These are phyloP conservation scores for Cyclaneusma minus DNA, from an alignment of 2,329 filamentous ascomycete genomes.

Conservation along the genomic window DNA sequence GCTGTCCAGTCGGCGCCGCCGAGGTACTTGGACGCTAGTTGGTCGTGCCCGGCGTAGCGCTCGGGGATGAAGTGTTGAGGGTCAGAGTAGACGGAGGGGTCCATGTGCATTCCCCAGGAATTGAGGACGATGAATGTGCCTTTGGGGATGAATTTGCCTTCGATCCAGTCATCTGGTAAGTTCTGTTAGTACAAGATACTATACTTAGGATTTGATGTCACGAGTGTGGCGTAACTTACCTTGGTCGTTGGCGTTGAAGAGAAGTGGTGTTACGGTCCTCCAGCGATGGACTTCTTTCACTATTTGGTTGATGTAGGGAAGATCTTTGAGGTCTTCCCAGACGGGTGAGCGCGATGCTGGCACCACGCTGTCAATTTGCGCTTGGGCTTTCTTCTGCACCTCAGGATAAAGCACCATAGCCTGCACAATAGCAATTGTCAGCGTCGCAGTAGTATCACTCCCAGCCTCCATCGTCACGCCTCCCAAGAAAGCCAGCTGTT, in stretches of 20 bases:
- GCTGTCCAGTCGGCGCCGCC: too few relatives aligned
- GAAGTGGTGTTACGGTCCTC: constrained; percentile 27
- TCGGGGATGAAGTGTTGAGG: constrained; percentile 28
- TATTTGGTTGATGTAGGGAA: constrained; percentile 27
- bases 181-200: constrained; percentile 13
- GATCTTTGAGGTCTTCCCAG: constrained; percentile 24
- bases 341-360: constrained; percentile 27
- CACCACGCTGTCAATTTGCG: constrained; percentile 30
- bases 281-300: constrained; percentile 30
- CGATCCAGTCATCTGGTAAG: constrained; percentile 18
- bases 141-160: constrained; percentile 21
- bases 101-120: constrained; percentile 21
- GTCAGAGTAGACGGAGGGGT: constrained; percentile 23
- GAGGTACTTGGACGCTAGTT: background rate
- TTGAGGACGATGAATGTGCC: constrained; percentile 22
- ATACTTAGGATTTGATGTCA: constrained; percentile 24
- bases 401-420: constrained; percentile 27
- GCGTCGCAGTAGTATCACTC: constrained; percentile 23
- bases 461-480: constrained; percentile 21
- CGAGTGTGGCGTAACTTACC: constrained; percentile 26
- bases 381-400: constrained; percentile 29
- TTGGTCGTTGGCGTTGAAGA: constrained; percentile 29
- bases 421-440: constrained; percentile 22
- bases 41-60: constrained; percentile 16
- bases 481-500: constrained; percentile 23